These are phyloP conservation scores for Lecanosticta acicola DNA, from an alignment of 2,329 filamentous ascomycete genomes.

Conservation along the genomic window DNA sequence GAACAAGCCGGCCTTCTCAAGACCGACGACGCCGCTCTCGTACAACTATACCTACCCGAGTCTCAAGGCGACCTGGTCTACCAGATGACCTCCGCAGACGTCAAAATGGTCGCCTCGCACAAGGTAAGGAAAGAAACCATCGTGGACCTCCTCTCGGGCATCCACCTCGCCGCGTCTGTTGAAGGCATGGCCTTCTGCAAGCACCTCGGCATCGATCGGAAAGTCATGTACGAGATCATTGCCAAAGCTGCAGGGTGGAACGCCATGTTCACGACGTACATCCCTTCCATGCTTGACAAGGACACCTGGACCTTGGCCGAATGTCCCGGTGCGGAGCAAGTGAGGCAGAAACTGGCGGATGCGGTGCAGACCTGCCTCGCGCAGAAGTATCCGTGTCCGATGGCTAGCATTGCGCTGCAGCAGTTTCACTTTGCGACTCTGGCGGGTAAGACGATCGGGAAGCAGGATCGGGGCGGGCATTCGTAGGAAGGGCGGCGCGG, in stretches of 20 bases:
- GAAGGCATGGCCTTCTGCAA: conserved; percentile 46
- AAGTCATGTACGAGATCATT: conserved; percentile 44
- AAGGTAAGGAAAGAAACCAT: conserved; percentile 34
- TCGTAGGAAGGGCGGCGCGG: no score
- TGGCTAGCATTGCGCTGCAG: conserved; percentile 33
- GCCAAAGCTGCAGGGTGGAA: conserved; percentile 45
- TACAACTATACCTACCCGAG: conserved; percentile 47
- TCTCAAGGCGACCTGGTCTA: conserved; percentile 30
- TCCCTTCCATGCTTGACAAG: conserved; percentile 33
- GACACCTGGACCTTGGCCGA: conserved; percentile 32
- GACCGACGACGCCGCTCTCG: conserved; percentile 52
- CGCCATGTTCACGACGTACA: conserved; percentile 39
- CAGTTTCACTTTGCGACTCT: conserved; percentile 32
- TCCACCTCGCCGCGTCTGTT: conserved; percentile 46
- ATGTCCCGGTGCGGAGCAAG: conserved; percentile 36
- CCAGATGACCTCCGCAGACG: conserved; percentile 32
- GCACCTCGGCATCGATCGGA: conserved; percentile 41
- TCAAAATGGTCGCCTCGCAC: conserved; percentile 34
- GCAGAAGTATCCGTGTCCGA: conserved; percentile 32
- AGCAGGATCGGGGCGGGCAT: conserved; percentile 14
- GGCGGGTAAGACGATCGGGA: conserved; percentile 17
- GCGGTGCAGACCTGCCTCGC: conserved; percentile 38
- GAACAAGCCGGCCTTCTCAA: conserved; percentile 53
- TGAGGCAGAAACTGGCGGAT: conserved; percentile 35
- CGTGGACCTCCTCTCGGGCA: conserved; percentile 40